Conservation (phyloP, 1,139 yeast species). For the Petasospora fabianii region DNA sequence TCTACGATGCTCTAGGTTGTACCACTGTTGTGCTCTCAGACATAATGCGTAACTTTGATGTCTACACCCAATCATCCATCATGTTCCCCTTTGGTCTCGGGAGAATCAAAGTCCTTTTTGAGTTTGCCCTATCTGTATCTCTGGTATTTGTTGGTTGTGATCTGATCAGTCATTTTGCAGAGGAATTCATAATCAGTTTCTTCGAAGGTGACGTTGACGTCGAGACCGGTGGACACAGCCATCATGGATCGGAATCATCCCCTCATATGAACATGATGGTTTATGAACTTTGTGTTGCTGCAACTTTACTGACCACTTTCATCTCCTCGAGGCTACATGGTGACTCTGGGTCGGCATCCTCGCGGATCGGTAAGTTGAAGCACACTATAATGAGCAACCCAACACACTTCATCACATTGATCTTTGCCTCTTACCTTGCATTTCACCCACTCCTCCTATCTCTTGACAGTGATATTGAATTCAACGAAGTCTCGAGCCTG, state of each 20-base stretch:
- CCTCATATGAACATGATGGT: constrained; percentile 34
- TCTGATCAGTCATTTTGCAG: constrained; percentile 76
- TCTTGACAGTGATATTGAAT: constrained; percentile 34
- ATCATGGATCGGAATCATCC: constrained; percentile 8
- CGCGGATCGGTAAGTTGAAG: constrained; percentile 4
- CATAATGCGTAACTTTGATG: constrained; percentile 83
- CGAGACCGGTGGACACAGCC: constrained; percentile 27
- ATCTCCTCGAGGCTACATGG: constrained; percentile 30
- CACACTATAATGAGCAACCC: constrained; percentile 44
- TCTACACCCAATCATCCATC: constrained; percentile 82
- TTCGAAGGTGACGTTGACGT: constrained; percentile 21
- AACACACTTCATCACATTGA: constrained; percentile 57
- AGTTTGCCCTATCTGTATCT: constrained; percentile 83
- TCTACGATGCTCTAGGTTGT: constrained; percentile 84
- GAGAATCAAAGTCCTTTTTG: constrained; percentile 79
- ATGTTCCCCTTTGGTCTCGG: constrained; percentile 91
- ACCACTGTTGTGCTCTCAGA: constrained; percentile 68
- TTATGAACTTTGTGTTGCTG: constrained; percentile 29
- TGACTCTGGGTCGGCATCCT: constrained; percentile 1
- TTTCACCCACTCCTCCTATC: constrained; percentile 28
- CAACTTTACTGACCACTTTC: constrained; percentile 30
- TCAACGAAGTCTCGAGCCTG: constrained; percentile 50
- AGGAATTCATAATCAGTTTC: constrained; percentile 52
- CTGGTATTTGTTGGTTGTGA: constrained; percentile 90
- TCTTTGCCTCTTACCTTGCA: constrained; percentile 42